phyloP scores from a whole-genome alignment of 306 rosid species.

The Prinsepia uniflora region DNA sequence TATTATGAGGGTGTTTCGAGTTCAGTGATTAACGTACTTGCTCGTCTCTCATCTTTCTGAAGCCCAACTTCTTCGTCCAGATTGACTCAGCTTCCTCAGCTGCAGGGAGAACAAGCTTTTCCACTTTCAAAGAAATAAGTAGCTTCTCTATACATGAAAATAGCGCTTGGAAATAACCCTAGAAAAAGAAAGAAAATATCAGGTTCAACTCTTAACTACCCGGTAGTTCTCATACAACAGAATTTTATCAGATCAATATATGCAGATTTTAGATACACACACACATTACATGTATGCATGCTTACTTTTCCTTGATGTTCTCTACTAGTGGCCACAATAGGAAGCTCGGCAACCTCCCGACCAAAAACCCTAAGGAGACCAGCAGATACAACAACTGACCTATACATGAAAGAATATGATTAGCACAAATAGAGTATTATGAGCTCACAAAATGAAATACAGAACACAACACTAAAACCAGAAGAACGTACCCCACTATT shows the following conservation, averaged over 20 bases:
- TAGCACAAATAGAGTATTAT: not conserved
- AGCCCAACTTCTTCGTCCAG: slow-evolving; percentile 93
- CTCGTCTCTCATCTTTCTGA: slow-evolving; percentile 81
- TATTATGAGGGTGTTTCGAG: not conserved
- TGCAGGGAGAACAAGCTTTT: slow-evolving; percentile 94
- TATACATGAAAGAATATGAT: slow-evolving; percentile 28
- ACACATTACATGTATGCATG: not conserved
- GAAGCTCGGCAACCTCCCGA: slow-evolving; percentile 88
- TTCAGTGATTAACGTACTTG: slow-evolving; percentile 47
- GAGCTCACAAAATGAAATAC: slow-evolving; percentile 1
- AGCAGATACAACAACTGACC: slow-evolving; percentile 92
- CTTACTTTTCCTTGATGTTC: slow-evolving; percentile 93
- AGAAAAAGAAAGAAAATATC: not conserved
- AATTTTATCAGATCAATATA: not conserved
- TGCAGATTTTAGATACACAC: not conserved
- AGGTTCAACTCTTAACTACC: too few relatives aligned
- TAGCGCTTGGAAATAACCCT: slow-evolving; percentile 95
- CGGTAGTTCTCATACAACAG: not conserved
- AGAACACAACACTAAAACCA: not conserved
- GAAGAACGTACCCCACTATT: slow-evolving; percentile 65
- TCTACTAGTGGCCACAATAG: slow-evolving; percentile 94
- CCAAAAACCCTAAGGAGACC: slow-evolving; percentile 96
- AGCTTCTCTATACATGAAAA: slow-evolving; percentile 84
- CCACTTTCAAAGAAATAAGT: slow-evolving; percentile 71
- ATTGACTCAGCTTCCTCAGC: slow-evolving; percentile 97